phyloP scores from a whole-genome alignment of 1,139 yeast species.

The Geotrichum candidum region DNA sequence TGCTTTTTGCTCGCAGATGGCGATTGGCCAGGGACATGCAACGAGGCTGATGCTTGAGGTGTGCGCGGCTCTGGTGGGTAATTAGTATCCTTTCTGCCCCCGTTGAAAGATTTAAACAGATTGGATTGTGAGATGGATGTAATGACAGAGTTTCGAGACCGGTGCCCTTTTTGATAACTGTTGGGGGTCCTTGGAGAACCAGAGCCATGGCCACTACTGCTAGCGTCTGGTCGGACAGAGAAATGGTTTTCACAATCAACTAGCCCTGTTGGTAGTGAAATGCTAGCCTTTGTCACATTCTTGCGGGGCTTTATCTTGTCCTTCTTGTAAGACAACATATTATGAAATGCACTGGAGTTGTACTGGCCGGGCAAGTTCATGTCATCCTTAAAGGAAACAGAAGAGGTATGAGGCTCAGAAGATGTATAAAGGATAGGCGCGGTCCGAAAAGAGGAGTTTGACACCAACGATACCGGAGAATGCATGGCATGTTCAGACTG shows the following conservation, averaged over 20 bases:
- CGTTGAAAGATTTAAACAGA: constrained; percentile 14
- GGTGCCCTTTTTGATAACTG: constrained; percentile 9
- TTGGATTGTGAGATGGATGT: constrained; percentile 5
- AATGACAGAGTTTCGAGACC: constrained; percentile 15
- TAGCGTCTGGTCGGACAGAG: constrained; percentile 17
- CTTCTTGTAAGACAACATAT: constrained; percentile 25
- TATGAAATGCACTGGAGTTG: constrained; percentile 10
- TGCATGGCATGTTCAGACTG: constrained; percentile 1
- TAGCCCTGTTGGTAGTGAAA: constrained; percentile 26
- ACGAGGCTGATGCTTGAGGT: constrained; percentile 1
- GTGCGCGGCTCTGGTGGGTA: constrained; percentile 2
- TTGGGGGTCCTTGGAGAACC: background rate
- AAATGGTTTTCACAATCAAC: constrained; percentile 26
- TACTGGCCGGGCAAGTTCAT: constrained; percentile 5
- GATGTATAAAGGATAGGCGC: constrained; percentile 1
- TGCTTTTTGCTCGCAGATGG: constrained; percentile 4
- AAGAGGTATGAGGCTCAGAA: background rate
- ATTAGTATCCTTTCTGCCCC: constrained; percentile 5
- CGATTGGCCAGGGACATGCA: background rate
- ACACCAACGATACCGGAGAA: constrained; percentile 17
- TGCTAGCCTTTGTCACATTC: constrained; percentile 23
- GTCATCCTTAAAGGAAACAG: constrained; percentile 15
- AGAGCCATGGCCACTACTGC: constrained; percentile 6
- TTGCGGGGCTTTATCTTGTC: constrained; percentile 22
- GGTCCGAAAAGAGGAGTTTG: constrained; percentile 4